Base-by-base conservation (phyloP, 257 asterid species). In the Solanum virginianum region DNA sequence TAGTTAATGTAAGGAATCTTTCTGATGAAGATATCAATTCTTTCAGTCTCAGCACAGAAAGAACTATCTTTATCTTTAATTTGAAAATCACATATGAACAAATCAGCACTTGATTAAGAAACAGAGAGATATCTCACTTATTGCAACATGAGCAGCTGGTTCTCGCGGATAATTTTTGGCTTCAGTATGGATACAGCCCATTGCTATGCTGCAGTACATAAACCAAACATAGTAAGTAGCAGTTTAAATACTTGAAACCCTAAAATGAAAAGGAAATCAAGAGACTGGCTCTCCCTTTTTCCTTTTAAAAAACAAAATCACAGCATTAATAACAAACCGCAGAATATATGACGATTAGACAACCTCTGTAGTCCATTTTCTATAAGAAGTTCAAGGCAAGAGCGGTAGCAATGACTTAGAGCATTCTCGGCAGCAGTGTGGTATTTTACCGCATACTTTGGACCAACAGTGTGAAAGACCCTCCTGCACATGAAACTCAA, bases 371-470 rank as follows among this genome's bases (percentile, higher is more conserved):
- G 92, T 84, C 94, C 97, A 84, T 86, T 85, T 43, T 89, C 91
- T 49, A 91, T 89, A 68, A 91, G 90, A 86, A 88, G 90, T 84
- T 88, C 90, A 84, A 85, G 87, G 89, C 88, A 87, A 87, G 84
- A 86, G 45, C 99, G 93, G 68, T 97, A 97, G 92, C 99, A 97
- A 90, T 95, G 98, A 89, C 99, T 95, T 85, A 97, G 91, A 71
- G 99, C 98, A 90, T 95, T 95, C 89, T 97, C 99, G 54, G 99
- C 99, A 86, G 99, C 99, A 26, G 98, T 95, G 84, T 97, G 99
- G 88, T 97, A 97, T 88, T 97, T 95, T 80, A 93, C 94, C 53
- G 99, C 98, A 91, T 97, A 97, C 86, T 97, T 97, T 9, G 99
- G 99, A 86, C 99, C 99, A 84, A 97, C 99, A 62, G 99, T 97